These are phyloP conservation scores for Zasmidium angulare DNA, from an alignment of 2,329 filamentous ascomycete species.

Conservation along the genomic window DNA sequence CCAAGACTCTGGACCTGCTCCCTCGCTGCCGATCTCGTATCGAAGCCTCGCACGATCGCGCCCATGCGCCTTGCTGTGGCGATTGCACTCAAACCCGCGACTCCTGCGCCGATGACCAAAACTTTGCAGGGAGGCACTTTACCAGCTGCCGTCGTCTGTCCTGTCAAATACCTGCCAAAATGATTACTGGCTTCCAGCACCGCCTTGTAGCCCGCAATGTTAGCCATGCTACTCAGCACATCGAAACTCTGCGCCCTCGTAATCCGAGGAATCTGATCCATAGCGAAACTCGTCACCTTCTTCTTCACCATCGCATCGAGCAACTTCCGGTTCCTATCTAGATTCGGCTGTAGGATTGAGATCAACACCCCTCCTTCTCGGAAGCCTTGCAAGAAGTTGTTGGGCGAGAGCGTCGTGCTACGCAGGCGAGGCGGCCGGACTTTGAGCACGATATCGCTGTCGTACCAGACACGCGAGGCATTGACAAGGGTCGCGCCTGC, in stretches of 20 bases:
- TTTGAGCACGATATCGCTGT: conserved; percentile 79
- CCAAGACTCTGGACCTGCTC: conserved; percentile 90
- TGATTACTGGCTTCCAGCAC: conserved; percentile 86
- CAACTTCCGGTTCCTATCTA: conserved; percentile 70
- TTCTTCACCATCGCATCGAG: conserved; percentile 71
- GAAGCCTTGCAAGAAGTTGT: conserved; percentile 68
- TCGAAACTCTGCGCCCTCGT: conserved; percentile 87
- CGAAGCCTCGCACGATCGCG: conserved; percentile 85
- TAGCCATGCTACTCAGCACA: conserved; percentile 86
- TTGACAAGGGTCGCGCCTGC: conserved; percentile 78
- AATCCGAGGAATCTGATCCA: conserved; percentile 91
- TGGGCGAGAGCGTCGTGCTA: conserved; percentile 39
- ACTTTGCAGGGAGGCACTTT: conserved; percentile 90
- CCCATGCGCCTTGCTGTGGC: conserved; percentile 82
- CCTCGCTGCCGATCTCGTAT: conserved; percentile 81
- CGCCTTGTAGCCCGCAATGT: conserved; percentile 91
- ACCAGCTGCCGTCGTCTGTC: conserved; percentile 85
- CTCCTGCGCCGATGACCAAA: conserved; percentile 84
- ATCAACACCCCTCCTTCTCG: conserved; percentile 72
- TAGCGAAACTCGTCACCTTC: conserved; percentile 77
- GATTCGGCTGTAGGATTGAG: conserved; percentile 73
- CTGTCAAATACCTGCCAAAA: conserved; percentile 84
- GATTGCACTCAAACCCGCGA: conserved; percentile 85
- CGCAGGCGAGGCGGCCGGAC: conserved; percentile 70
- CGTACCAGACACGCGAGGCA: conserved; percentile 66